phyloP scores from a whole-genome alignment of 2,329 filamentous ascomycete species.

The Sclerotinia glacialis region DNA sequence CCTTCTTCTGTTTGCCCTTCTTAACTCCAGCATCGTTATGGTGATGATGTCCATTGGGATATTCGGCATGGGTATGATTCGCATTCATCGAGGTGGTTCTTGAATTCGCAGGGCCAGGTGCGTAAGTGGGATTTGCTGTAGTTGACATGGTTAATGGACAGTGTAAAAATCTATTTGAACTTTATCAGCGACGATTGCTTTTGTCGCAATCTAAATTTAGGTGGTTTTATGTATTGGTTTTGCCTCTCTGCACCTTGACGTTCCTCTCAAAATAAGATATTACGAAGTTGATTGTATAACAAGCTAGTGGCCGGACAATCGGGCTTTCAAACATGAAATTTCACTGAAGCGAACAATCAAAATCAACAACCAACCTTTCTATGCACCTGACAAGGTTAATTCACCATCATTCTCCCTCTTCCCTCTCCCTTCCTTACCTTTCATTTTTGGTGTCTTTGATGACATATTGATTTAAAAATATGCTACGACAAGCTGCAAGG shows the following conservation, averaged over 20 bases:
- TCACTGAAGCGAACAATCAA: conserved; percentile 21
- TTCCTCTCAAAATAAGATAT: conserved; percentile 21
- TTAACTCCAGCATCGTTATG: conserved; percentile 55
- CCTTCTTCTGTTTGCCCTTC: conserved; percentile 83
- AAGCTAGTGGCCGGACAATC: conserved; percentile 21
- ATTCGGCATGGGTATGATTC: conserved; percentile 33
- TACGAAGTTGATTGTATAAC: conserved; percentile 21
- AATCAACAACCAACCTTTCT: conserved; percentile 5
- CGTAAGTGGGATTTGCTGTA: conserved; percentile 40
- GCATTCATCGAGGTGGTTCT: conserved; percentile 35
- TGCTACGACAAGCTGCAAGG: conserved; percentile 48
- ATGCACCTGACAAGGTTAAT: conserved; percentile 10
- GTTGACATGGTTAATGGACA: conserved; percentile 37
- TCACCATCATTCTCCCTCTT: not conserved
- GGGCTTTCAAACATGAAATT: conserved; percentile 22
- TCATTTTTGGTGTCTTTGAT: conserved; percentile 2
- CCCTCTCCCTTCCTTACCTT: not conserved
- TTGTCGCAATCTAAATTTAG: conserved; percentile 14
- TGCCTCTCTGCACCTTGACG: conserved; percentile 20
- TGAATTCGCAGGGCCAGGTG: conserved; percentile 40
- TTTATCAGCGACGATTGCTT: conserved; percentile 14
- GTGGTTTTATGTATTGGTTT: conserved; percentile 18
- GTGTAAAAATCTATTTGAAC: conserved; percentile 20
- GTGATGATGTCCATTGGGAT: conserved; percentile 42
- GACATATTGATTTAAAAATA: conserved; percentile 33